Base-by-base conservation (phyloP, 2,329 filamentous ascomycete species). In the Xylariaceae sp. region DNA sequence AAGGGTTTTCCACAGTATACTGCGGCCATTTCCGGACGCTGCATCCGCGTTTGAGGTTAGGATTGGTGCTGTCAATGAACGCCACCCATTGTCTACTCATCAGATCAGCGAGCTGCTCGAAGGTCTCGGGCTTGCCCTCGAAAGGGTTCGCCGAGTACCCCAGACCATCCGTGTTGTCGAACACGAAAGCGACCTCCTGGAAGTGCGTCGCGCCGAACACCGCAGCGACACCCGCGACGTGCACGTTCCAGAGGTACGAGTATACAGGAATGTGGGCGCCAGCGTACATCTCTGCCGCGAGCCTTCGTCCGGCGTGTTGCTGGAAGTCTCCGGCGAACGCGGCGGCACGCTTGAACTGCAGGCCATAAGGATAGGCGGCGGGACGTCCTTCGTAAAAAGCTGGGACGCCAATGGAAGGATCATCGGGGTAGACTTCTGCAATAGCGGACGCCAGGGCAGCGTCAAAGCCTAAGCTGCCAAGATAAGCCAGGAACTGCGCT, bases 241-340 rank as follows among this genome's bases (percentile, higher is more conserved):
- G 48, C 3, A 71, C 67, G 42, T 74, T 64, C 48, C 73, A 74
- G 29, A 67, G 62, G 59, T 74, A 76, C 38, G 72, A 76, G 64
- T 79, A 83, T 7, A 76, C 74, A 16, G 72, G 64, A 2, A 77
- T 52, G 12, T 64, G 62, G 22, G 65, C 59, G 9, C 62, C 62
- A 11, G 74, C 64, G 71, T 74, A 80, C 1, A 65, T 64, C 51
- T 78, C 64, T 43, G 72, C 74, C 3, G 74, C 68, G 19, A 70
- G 64, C 3, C 80, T 69, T 4, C 79, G 69, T 18, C 72, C 71
- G 3, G 72, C 73, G 43, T 79, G 75, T 63, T 83, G 76, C 38
- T 64, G 56, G 7, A 65, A 63, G 59, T 84, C 80, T 24, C 79
- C 79, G 6, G 60, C 60, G 47, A 67, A 77, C 11, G 40, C 40